A percentile compares a stretch with the other conserved stretches of the same genome.
phyloP scores from a whole-genome alignment of 441 rosid genomes.

The California macrophylla region DNA sequence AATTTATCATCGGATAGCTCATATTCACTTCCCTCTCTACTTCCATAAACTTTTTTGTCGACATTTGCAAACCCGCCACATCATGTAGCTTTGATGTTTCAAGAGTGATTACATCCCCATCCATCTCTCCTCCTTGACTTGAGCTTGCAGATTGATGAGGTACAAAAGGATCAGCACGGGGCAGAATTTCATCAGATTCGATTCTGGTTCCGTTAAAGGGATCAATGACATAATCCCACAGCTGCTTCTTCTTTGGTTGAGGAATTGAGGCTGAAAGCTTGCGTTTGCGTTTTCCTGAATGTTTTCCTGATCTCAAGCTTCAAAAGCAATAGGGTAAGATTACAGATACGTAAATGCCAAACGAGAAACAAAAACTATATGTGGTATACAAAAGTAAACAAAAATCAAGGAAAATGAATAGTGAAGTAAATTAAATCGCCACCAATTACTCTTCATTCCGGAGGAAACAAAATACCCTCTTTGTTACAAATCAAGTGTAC shows the following conservation, averaged over 20 bases:
- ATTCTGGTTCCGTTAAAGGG: conserved; percentile 26
- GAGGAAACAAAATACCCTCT: not conserved
- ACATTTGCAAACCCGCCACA: conserved; percentile 40
- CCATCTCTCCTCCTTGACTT: conserved; percentile 28
- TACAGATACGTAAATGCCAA: not conserved
- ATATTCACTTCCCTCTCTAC: conserved; percentile 53
- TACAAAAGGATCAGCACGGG: conserved; percentile 26
- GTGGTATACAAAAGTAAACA: not conserved
- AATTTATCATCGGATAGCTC: conserved; percentile 37
- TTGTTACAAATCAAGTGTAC: not conserved
- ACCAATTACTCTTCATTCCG: not conserved
- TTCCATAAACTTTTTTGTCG: conserved; percentile 23
- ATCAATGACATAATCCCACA: conserved; percentile 22
- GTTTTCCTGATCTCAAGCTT: conserved; percentile 67
- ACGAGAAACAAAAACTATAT: not conserved
- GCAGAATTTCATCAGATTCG: conserved; percentile 32
- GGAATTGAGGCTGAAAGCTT: conserved; percentile 46
- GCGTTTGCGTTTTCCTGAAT: conserved; percentile 75
- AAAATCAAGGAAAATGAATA: not conserved
- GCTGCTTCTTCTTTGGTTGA: conserved; percentile 71
- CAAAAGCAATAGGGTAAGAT: conserved; percentile 21
- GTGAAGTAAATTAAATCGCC: not conserved
- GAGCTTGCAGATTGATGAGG: conserved; percentile 24
- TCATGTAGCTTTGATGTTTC: conserved; percentile 30
- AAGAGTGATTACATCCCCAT: conserved; percentile 25